A percentile compares a stretch with the other conserved stretches of the same genome.
phyloP scores from a whole-genome alignment of 2,329 filamentous ascomycete species.

The Hypoxylon sp. region DNA sequence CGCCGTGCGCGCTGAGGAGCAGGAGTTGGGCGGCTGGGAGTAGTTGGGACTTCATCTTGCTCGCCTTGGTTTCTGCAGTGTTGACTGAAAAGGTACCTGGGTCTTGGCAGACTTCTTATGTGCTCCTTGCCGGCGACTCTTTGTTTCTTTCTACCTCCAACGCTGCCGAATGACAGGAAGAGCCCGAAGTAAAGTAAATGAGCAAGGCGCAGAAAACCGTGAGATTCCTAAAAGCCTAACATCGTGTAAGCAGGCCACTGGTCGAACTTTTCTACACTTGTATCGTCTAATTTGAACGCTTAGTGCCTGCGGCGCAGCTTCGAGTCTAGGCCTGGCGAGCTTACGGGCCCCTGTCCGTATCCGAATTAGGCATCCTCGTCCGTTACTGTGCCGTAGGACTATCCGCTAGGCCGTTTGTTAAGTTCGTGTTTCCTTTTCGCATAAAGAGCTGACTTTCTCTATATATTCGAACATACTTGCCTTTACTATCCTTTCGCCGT shows the following conservation, averaged over 20 bases:
- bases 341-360: not conserved
- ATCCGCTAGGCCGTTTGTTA: not conserved
- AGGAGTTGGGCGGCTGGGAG: not conserved
- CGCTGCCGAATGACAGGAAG: not conserved
- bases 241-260: not conserved
- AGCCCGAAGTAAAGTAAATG: not conserved
- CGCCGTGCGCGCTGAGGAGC: constrained; percentile 10
- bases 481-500: not conserved
- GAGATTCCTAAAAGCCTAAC: not conserved
- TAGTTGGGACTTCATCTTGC: constrained; percentile 23
- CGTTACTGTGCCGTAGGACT: not conserved
- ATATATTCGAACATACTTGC: not conserved
- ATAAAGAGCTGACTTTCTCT: not conserved
- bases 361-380: constrained; percentile 3
- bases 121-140: not conserved
- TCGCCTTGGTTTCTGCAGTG: not conserved
- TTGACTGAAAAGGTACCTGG: no score
- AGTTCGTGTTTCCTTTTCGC: not conserved
- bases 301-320: constrained; percentile 18
- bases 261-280: not conserved
- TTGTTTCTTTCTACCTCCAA: not conserved
- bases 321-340: constrained; percentile 15
- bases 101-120: not conserved
- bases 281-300: constrained; percentile 15
- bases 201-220: not conserved